Evolutionary conservation across 1,284 basidiomycete species (phyloP).

Genomic region (Cystobasidiaceae sp.): DNA sequence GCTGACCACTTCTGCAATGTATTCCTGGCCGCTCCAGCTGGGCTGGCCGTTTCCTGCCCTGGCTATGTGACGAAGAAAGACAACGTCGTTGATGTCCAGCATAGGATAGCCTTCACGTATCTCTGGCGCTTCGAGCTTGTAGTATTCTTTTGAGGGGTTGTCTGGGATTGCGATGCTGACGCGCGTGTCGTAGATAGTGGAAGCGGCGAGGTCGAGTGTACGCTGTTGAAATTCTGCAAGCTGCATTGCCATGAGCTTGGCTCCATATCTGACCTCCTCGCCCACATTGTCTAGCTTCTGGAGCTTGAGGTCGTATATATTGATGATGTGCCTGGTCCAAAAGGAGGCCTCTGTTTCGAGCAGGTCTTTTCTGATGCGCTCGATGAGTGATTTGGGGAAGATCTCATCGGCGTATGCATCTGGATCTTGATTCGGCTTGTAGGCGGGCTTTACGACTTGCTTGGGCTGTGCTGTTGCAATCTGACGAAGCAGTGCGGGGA

Average conservation of each 20-base stretch:
- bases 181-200: slow-evolving; percentile 15
- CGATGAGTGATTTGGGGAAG: slow-evolving; percentile 18
- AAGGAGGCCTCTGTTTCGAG: background rate
- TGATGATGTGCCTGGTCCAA: background rate
- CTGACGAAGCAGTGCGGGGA: slow-evolving; percentile 32
- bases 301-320: background rate
- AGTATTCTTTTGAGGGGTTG: background rate
- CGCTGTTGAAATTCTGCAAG: slow-evolving; percentile 9
- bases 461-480: slow-evolving; percentile 28
- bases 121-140: slow-evolving; percentile 31
- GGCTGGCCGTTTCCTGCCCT: slow-evolving; percentile 16
- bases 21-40: slow-evolving; percentile 36
- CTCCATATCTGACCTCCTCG: slow-evolving; percentile 1
- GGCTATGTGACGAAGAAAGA: slow-evolving; percentile 44
- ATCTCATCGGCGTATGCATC: background rate
- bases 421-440: background rate
- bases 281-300: slow-evolving; percentile 1
- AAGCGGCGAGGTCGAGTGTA: background rate
- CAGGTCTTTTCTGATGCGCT: slow-evolving; percentile 14
- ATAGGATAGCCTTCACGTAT: slow-evolving; percentile 47
- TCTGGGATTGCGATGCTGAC: background rate
- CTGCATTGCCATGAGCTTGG: slow-evolving; percentile 6
- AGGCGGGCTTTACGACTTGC: background rate
- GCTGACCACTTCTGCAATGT: slow-evolving; percentile 42
- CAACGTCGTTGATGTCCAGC: slow-evolving; percentile 43